Base-by-base conservation (phyloP, 2,329 filamentous ascomycete genomes). In the Pseudogymnoascus sp. region DNA sequence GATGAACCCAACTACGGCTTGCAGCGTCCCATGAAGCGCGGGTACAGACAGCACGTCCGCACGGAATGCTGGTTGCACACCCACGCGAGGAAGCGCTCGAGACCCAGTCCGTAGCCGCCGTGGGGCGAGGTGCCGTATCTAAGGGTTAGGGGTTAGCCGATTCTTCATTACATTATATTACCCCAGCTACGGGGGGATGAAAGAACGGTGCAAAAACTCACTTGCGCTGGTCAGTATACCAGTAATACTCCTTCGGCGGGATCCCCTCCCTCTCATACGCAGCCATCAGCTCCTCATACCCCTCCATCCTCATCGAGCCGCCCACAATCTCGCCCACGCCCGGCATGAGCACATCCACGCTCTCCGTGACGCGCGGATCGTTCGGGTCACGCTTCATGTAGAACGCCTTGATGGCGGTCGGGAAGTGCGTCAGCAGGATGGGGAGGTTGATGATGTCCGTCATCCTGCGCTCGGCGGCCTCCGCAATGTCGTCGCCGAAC, bases 151-250 rank as follows among this genome's bases (percentile, higher is more conserved):
- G 19, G 77, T 97, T 97, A 96, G 77, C 89, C 91, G 67, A 44
- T 44, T 50, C 6, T 19, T 42, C 24, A 37, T 38, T 3, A 5
- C 2, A 8, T 16, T n/a, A 35, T 67, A 26, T 19, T 19, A 19
- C 19, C 19, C 19, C 19, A 19, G 19, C 19, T 19, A 19, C 19
- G 19, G 19, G 19, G 19, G 19, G 19, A 19, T 19, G n/a, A n/a
- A n/a, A n/a, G n/a, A n/a, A n/a, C 19, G 19, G 19, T 19, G 19
- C 19, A 19, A 19, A 19, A 65, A 86, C 88, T 81, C 78, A 93
- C 90, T 95, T 96, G 74, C 93, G 83, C 84, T 96, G 92, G 78
- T 97, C 95, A 33, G 92, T 96, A 80, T 97, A 99, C 95, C 95
- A 99, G 82, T 96, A 97, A 79, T 97, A 97, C 53, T 88, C 87